Base-by-base conservation (phyloP, 2,329 filamentous ascomycete genomes). In the Lachnellula cervina region DNA sequence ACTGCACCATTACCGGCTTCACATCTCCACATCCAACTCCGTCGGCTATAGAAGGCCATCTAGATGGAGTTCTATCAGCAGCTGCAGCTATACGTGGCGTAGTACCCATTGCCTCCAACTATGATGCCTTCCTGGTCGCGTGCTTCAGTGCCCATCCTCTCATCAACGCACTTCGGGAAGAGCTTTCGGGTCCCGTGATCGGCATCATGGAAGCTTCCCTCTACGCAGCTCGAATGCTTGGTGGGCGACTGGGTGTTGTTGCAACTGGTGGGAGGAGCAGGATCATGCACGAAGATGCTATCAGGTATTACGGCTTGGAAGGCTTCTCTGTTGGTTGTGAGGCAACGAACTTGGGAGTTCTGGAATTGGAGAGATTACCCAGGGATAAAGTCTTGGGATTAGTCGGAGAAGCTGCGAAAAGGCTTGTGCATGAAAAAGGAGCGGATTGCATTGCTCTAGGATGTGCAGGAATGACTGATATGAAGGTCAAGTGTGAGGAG, bases 381-480 rank as follows among this genome's bases (percentile, higher is more conserved):
- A 78, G 80, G 0, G 82, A 82, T 5, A 80, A 89, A 59, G 83
- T 96, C 32, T 74, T 78, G 40, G 70, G 71, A 55, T 83, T 83
- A 63, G 82, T 96, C 66, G 83, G 78, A 58, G 78, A 82, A 17
- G 90, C 91, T 0, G 88, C 89, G 0, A 80, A 77, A 68, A 75
- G 79, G 49, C 73, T 96, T 23, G 72, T 96, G 23, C 69, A 70
- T 7, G 76, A 76, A 8, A 77, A 80, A 0, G 74, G 76, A 1
- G 80, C 91, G 0, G 76, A 78, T 14, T 88, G 84, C 35, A 83
- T 96, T 13, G 87, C 89, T 64, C 80, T 96, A 75, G 92, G 92
- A 0, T 96, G 92, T 70, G 92, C 89, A 2, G 92, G 91, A 0
- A 96, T 96, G 92, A 86, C 87, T 1, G 92, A 91, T 0, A 80